Evolutionary conservation across 108 stramenopile species (phyloP).

Genomic region (Discostella stelligeroides): DNA sequence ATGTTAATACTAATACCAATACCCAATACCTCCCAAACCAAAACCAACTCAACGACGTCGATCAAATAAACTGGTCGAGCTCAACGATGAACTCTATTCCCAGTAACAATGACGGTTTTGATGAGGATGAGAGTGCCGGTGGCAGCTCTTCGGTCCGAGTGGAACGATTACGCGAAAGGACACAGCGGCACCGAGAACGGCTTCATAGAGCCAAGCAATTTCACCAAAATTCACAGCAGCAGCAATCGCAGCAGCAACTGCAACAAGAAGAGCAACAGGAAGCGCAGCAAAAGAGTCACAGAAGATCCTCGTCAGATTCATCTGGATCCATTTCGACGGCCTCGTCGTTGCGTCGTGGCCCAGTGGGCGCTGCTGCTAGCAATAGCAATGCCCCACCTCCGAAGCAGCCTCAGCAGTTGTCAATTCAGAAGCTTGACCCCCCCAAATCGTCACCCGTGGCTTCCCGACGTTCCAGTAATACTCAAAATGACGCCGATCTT

Average conservation of each 20-base stretch:
- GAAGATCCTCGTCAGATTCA: not conserved
- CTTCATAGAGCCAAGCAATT: conserved; percentile 43
- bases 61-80: no score
- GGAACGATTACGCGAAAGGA: conserved; percentile 36
- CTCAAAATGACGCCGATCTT: not conserved
- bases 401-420: conserved; percentile 1
- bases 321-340: not conserved
- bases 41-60: no score
- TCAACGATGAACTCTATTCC: conserved; percentile 6
- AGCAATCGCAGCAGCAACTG: conserved; percentile 10
- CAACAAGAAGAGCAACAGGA: conserved; percentile 24
- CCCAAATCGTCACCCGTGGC: not conserved
- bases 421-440: not conserved
- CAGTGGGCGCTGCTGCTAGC: not conserved
- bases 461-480: not conserved
- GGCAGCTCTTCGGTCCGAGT: conserved; percentile 31
- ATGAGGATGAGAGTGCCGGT: conserved; percentile 25
- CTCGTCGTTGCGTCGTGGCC: not conserved
- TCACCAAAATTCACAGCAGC: conserved; percentile 32
- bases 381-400: not conserved
- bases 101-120: conserved; percentile 5
- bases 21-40: no score
- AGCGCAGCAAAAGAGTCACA: conserved; percentile 10
- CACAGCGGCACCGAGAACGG: conserved; percentile 43
- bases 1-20: no score